Percentiles rank a stretch among this genome's conserved stretches.
These are phyloP conservation scores for Pistacia vera DNA, from an alignment of 345 rosid genomes.

Conservation along the genomic window DNA sequence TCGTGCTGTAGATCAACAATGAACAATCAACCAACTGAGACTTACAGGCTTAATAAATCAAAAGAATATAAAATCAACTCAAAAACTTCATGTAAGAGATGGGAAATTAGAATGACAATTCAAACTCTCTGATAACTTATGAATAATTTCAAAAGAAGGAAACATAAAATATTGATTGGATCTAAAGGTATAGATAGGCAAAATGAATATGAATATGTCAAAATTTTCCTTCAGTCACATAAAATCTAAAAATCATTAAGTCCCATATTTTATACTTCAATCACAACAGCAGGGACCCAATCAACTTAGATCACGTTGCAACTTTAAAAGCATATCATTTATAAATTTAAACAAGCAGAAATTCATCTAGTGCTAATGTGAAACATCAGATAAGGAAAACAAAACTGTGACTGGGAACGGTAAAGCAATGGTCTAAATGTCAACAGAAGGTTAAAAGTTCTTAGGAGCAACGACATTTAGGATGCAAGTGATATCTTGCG, in stretches of 20 bases:
- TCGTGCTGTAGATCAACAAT: slow-evolving; percentile 27
- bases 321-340: not conserved
- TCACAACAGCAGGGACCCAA: not conserved
- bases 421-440: not conserved
- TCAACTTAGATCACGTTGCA: not conserved
- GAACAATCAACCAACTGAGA: slow-evolving; percentile 25
- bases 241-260: not conserved
- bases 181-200: not conserved
- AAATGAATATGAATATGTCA: too few species aligned
- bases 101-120: not conserved
- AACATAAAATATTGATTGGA: not conserved
- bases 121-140: not conserved
- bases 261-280: not conserved
- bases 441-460: not conserved
- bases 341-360: not conserved
- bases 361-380: not conserved
- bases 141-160: not conserved
- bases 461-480: not conserved
- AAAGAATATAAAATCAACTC: not conserved
- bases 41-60: not conserved
- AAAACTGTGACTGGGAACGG: not conserved
- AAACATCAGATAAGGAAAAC: not conserved
- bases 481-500: slow-evolving; percentile 5
- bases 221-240: too few species aligned
- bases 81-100: not conserved